A percentile compares a stretch with the other conserved stretches of the same genome.
Evolutionary conservation across 176 grass and related monocot genomes (phyloP).

Genomic region (Microstegium vimineum): DNA sequence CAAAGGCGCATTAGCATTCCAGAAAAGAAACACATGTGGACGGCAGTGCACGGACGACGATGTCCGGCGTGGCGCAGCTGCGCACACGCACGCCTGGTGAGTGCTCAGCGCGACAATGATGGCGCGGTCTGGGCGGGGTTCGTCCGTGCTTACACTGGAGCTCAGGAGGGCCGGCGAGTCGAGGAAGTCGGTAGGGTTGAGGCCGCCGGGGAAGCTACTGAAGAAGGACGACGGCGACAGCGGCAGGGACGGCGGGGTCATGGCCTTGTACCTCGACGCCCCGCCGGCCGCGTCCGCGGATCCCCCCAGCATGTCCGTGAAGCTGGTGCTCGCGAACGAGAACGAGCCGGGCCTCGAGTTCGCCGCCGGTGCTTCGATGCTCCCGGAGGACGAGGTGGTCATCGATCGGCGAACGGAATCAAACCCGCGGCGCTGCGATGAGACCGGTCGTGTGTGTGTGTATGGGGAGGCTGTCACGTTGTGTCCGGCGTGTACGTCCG

Average conservation of each 20-base stretch:
- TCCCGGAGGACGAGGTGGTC: conserved; percentile 73
- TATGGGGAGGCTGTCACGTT: not conserved
- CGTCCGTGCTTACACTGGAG: conserved; percentile 64
- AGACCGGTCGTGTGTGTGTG: not conserved
- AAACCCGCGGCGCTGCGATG: not conserved
- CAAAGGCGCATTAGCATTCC: conserved; percentile 3
- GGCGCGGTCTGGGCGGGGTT: too few relatives aligned
- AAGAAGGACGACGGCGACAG: conserved; percentile 77
- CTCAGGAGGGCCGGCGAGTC: conserved; percentile 63
- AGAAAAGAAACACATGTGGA: not conserved
- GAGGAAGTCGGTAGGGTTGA: conserved; percentile 53
- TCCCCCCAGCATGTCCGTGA: conserved; percentile 46
- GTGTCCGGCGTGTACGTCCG: conserved; percentile 27
- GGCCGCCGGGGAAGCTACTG: conserved; percentile 49
- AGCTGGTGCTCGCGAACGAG: conserved; percentile 44
- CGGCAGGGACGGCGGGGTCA: conserved; percentile 62
- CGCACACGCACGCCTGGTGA: too few relatives aligned
- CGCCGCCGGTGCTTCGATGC: conserved; percentile 55
- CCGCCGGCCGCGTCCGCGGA: conserved; percentile 1
- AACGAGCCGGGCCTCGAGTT: conserved; percentile 40
- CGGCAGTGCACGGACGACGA: not conserved
- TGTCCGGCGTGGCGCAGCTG: too few relatives aligned
- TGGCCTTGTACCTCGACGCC: conserved; percentile 52
- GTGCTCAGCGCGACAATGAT: too few relatives aligned
- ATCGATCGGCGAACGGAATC: conserved; percentile 30